Percentiles rank a stretch among this genome's conserved stretches.
Conservation (phyloP, 257 asterid genomes). For the Cordia subcordata region DNA sequence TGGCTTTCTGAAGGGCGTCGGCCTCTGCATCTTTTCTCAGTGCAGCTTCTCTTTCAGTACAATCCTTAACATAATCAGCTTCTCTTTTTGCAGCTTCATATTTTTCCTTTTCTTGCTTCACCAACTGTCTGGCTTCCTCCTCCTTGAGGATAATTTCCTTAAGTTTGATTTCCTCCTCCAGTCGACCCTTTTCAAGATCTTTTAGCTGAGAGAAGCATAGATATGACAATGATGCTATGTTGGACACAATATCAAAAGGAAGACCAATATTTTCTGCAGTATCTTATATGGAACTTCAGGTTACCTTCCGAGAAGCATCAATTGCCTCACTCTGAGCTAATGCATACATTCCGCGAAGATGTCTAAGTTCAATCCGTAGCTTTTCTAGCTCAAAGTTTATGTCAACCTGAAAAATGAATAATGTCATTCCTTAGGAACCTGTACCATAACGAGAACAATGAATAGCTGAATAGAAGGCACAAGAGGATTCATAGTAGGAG, state of each 20-base stretch:
- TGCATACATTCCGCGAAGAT: constrained; percentile 74
- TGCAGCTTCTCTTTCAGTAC: constrained; percentile 66
- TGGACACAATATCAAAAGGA: neutral
- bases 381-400: constrained; percentile 72
- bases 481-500: too few relatives aligned
- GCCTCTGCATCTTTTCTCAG: constrained; percentile 68
- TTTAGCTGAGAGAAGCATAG: constrained; percentile 40
- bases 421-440: constrained; percentile 10
- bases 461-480: neutral
- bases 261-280: neutral
- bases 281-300: neutral
- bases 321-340: constrained; percentile 71
- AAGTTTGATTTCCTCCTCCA: constrained; percentile 63
- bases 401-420: constrained; percentile 37
- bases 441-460: neutral
- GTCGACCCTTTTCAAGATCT: constrained; percentile 54
- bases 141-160: constrained; percentile 52
- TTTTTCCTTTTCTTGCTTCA: constrained; percentile 49
- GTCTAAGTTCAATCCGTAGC: constrained; percentile 73
- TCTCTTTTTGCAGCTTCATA: constrained; percentile 58
- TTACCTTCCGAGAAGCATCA: constrained; percentile 86
- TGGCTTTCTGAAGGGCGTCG: constrained; percentile 41
- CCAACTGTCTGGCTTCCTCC: constrained; percentile 71
- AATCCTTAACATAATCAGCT: constrained; percentile 49
- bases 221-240: constrained; percentile 1